A percentile compares a stretch with the other conserved stretches of the same genome.
phyloP scores from a whole-genome alignment of 768 basidiomycete species.

The Agrocybe pediades region DNA sequence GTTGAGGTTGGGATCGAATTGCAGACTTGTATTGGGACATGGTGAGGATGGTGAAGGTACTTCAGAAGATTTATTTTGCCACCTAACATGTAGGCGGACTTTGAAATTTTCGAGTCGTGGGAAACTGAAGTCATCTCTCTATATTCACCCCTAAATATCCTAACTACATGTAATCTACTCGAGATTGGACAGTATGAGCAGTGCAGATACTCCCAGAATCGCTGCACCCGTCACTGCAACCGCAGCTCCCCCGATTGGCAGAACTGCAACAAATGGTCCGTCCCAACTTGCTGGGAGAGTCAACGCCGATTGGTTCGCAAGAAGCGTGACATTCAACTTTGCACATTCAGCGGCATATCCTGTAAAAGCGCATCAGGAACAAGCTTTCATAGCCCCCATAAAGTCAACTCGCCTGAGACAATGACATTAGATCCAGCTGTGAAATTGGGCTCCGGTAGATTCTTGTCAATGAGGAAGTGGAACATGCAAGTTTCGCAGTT shows the following conservation, averaged over 20 bases:
- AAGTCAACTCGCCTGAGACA: constrained; percentile 47
- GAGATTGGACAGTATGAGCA: constrained; percentile 59
- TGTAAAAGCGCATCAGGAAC: constrained; percentile 24
- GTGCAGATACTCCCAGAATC: constrained; percentile 48
- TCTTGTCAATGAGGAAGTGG: constrained; percentile 48
- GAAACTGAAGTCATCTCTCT: constrained; percentile 19
- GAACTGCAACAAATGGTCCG: constrained; percentile 52
- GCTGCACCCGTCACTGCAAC: constrained; percentile 44
- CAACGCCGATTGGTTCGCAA: constrained; percentile 41
- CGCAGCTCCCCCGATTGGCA: constrained; percentile 45
- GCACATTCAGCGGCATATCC: constrained; percentile 62
- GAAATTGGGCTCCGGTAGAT: constrained; percentile 49
- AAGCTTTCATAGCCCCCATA: background rate
- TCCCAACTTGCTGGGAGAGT: constrained; percentile 56
- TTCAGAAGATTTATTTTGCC: constrained; percentile 20
- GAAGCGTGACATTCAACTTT: constrained; percentile 37
- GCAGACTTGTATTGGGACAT: constrained; percentile 60
- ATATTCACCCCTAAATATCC: background rate
- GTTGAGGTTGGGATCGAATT: constrained; percentile 37
- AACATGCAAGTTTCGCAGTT: constrained; percentile 74
- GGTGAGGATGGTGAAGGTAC: constrained; percentile 28
- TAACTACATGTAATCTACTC: constrained; percentile 23
- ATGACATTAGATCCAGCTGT: constrained; percentile 61
- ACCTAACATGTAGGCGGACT: constrained; percentile 26
- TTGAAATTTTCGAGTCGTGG: constrained; percentile 31